Percentiles rank a stretch among this genome's conserved stretches.
Conservation (phyloP, 805 yeast genomes). For the Hanseniaspora thailandica region DNA sequence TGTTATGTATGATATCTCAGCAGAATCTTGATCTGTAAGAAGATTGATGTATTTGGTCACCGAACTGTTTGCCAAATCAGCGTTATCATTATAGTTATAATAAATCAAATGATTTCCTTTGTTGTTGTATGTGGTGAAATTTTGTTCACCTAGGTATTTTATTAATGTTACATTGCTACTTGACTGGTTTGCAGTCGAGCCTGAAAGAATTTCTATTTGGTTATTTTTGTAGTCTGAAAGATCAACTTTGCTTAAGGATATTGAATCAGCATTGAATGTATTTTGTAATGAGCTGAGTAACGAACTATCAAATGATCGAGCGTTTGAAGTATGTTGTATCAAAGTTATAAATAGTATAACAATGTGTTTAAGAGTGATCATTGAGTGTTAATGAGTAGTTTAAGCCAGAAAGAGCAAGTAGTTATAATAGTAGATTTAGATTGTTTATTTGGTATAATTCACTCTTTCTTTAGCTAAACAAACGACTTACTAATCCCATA, state of each 20-base stretch:
- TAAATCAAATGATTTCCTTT: conserved; percentile 13
- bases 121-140: conserved; percentile 21
- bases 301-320: background rate
- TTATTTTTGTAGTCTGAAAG: conserved; percentile 8
- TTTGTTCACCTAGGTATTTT: conserved; percentile 26
- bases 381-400: background rate
- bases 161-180: conserved; percentile 9
- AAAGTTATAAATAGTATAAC: background rate
- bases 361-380: background rate
- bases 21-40: background rate
- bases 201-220: background rate
- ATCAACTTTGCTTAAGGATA: conserved; percentile 1
- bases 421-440: no score
- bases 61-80: background rate
- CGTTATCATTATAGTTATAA: conserved; percentile 7
- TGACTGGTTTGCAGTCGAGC: background rate
- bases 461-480: no score
- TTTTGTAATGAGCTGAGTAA: background rate
- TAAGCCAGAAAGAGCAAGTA: no score
- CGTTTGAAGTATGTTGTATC: background rate
- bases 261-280: background rate
- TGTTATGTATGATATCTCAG: conserved; percentile 7
- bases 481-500: no score
- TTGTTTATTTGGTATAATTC: background rate
- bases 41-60: conserved; percentile 10